Conservation (phyloP, 345 rosid species). For the Erucastrum elatum region DNA sequence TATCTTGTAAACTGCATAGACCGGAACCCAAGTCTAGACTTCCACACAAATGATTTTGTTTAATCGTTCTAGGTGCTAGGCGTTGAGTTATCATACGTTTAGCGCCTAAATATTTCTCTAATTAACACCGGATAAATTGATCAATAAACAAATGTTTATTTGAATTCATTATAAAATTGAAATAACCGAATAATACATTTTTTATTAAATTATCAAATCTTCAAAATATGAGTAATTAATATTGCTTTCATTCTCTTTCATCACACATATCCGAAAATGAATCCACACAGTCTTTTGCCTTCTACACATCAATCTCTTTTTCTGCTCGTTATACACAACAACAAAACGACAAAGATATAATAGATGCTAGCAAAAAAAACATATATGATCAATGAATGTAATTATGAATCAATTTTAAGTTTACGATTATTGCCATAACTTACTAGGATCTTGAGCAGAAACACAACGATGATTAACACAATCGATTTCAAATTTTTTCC, state of each 20-base stretch:
- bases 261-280: constrained; percentile 7
- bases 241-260: neutral
- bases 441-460: neutral
- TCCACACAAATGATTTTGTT: too few species aligned
- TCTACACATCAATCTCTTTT: neutral
- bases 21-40: too few species aligned
- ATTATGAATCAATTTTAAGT: neutral
- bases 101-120: too few species aligned
- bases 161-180: neutral
- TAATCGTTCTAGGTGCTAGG: too few species aligned
- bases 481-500: neutral
- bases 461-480: neutral
- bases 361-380: neutral
- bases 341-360: neutral
- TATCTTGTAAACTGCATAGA: too few species aligned
- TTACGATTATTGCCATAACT: neutral
- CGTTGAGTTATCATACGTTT: too few species aligned
- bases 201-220: neutral
- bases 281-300: neutral
- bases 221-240: neutral
- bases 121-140: neutral
- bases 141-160: neutral
- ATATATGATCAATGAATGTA: neutral
- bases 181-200: neutral
- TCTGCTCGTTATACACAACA: neutral